Conservation (phyloP, 768 basidiomycete species). For the Macrolepiota dolichaula region DNA sequence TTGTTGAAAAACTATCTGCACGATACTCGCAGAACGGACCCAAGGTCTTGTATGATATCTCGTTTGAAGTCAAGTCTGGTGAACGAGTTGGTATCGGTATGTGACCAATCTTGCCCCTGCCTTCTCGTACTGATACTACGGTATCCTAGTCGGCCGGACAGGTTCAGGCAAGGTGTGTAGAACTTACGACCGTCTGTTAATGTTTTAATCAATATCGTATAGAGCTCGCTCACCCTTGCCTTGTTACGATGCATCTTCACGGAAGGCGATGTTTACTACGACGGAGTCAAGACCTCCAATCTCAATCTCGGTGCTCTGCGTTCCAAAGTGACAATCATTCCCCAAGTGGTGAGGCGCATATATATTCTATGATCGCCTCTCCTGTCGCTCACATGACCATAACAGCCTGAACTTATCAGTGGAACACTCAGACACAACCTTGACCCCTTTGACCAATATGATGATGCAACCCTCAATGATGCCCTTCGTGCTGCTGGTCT, state of each 20-base stretch:
- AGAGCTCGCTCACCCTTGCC: conserved; percentile 40
- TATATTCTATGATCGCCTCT: not conserved
- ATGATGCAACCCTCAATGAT: conserved; percentile 38
- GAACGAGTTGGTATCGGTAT: conserved; percentile 52
- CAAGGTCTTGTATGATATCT: conserved; percentile 46
- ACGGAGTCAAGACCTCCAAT: conserved; percentile 40
- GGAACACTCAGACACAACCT: conserved; percentile 52
- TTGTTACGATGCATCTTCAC: conserved; percentile 53
- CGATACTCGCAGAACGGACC: conserved; percentile 51
- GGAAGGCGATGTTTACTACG: conserved; percentile 49
- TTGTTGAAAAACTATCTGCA: conserved; percentile 52
- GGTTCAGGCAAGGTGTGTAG: conserved; percentile 35
- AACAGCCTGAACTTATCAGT: conserved; percentile 29
- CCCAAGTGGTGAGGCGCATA: conserved; percentile 32
- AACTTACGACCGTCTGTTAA: not conserved
- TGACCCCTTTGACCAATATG: conserved; percentile 55
- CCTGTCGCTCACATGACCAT: not conserved
- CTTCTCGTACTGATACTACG: not conserved
- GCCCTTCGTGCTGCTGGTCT: conserved; percentile 35
- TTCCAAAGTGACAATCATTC: conserved; percentile 55
- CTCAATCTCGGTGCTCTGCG: conserved; percentile 55
- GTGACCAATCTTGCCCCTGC: not conserved
- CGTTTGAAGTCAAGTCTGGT: conserved; percentile 48
- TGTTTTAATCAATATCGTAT: not conserved
- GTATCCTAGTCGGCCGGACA: conserved; percentile 33